These are phyloP conservation scores for Penicillium riverlandense DNA, from an alignment of 495 filamentous ascomycete genomes.

Conservation along the genomic window DNA sequence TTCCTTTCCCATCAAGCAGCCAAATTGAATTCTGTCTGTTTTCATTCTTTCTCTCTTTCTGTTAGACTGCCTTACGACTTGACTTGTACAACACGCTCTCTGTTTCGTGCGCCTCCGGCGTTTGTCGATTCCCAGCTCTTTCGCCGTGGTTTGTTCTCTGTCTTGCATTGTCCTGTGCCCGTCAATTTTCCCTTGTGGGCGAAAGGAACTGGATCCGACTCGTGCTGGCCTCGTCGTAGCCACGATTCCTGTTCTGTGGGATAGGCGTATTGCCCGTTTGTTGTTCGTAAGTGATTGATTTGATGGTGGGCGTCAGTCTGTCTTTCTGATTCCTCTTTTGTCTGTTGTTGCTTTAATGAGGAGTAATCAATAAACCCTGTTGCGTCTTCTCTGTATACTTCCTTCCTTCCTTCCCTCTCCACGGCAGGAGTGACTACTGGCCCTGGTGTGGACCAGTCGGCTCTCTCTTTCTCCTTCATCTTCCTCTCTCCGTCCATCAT, in stretches of 20 bases:
- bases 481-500: neutral
- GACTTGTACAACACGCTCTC: slow-evolving; percentile 19
- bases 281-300: too few relatives aligned
- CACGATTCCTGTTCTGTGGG: too few relatives aligned
- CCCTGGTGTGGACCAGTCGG: neutral
- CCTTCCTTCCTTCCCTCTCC: too few relatives aligned
- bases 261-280: too few relatives aligned
- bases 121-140: slow-evolving; percentile 13
- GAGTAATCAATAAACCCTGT: neutral
- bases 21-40: slow-evolving; percentile 39
- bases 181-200: too few relatives aligned
- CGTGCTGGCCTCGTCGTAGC: too few relatives aligned
- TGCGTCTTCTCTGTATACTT: neutral
- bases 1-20: slow-evolving; percentile 31
- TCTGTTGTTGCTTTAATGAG: too few relatives aligned
- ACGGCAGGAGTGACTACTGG: too few relatives aligned
- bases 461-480: slow-evolving; percentile 12
- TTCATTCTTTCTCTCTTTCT: slow-evolving; percentile 22
- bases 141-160: neutral
- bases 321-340: too few relatives aligned
- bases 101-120: slow-evolving; percentile 16
- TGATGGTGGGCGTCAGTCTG: too few relatives aligned
- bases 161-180: neutral
- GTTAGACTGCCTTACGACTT: slow-evolving; percentile 9
- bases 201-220: too few relatives aligned